Percentiles rank a stretch among this genome's conserved stretches.
Conservation (phyloP, 2,329 filamentous ascomycete genomes). For the Talaromyces sp. region DNA sequence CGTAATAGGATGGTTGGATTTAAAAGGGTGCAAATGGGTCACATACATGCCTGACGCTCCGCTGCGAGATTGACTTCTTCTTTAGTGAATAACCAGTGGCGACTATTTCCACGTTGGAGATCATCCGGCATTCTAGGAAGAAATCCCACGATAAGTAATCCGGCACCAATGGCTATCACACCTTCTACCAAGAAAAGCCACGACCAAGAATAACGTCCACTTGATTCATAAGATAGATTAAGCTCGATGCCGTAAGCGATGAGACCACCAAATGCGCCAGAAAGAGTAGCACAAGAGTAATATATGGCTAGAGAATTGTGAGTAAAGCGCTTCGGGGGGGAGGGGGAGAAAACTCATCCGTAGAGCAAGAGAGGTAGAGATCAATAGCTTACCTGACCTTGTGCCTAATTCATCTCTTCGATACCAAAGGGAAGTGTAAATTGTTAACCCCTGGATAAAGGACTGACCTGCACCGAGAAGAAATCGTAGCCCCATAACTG, state of each 20-base stretch:
- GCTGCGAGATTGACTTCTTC: neutral
- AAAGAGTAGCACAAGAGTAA: neutral
- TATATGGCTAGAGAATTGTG: neutral
- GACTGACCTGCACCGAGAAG: neutral
- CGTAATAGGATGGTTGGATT: neutral
- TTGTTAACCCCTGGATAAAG: neutral
- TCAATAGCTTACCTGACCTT: neutral
- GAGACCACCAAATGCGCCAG: neutral
- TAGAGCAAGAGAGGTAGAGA: neutral
- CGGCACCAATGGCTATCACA: neutral
- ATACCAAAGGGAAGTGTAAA: neutral
- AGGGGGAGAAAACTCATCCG: too few species aligned
- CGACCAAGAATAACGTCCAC: neutral
- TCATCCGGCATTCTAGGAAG: neutral
- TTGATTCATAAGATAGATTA: neutral
- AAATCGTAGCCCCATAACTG: neutral
- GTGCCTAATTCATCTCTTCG: neutral
- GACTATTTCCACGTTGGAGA: neutral
- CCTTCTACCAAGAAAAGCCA: conserved; percentile 1
- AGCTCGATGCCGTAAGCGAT: neutral
- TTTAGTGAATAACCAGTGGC: neutral
- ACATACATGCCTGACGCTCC: neutral
- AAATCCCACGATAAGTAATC: neutral
- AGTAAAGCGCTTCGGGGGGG: neutral
- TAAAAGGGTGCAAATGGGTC: neutral